Conservation (phyloP, 1,284 basidiomycete species). For the Uromyces viciae-fabae region DNA sequence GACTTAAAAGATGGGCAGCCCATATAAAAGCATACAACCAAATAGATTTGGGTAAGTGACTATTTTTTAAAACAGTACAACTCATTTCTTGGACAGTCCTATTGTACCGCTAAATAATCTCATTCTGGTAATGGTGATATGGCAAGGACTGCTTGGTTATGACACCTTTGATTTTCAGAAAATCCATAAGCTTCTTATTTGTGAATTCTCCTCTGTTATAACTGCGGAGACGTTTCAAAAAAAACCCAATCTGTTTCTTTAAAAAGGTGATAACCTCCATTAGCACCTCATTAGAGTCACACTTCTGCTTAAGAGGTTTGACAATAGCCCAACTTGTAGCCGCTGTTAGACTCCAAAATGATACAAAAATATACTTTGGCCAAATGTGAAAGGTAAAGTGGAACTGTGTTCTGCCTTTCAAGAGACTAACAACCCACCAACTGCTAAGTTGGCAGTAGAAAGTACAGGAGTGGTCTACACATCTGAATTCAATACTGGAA, state of each 20-base stretch:
- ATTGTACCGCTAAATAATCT: not conserved
- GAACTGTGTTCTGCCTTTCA: too few species aligned
- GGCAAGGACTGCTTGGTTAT: not conserved
- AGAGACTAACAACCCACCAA: too few species aligned
- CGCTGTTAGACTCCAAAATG: too few species aligned
- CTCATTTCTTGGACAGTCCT: not conserved
- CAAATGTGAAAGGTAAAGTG: too few species aligned
- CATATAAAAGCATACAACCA: not conserved
- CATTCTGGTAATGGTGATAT: conserved; percentile 22
- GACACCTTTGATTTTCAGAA: not conserved
- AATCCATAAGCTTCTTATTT: not conserved
- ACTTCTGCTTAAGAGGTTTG: too few species aligned
- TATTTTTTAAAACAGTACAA: not conserved
- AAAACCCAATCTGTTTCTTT: not conserved
- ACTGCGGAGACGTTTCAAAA: not conserved
- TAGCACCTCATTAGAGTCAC: too few species aligned
- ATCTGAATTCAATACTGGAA: too few species aligned
- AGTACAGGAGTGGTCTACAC: too few species aligned
- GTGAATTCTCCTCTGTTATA: conserved; percentile 11
- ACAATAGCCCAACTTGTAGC: too few species aligned
- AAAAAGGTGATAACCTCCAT: not conserved
- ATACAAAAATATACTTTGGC: too few species aligned
- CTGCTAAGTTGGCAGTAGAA: too few species aligned
- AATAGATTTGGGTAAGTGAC: not conserved
- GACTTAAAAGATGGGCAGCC: not conserved